Conservation (phyloP, 345 rosid species). For the Pistacia atlantica region DNA sequence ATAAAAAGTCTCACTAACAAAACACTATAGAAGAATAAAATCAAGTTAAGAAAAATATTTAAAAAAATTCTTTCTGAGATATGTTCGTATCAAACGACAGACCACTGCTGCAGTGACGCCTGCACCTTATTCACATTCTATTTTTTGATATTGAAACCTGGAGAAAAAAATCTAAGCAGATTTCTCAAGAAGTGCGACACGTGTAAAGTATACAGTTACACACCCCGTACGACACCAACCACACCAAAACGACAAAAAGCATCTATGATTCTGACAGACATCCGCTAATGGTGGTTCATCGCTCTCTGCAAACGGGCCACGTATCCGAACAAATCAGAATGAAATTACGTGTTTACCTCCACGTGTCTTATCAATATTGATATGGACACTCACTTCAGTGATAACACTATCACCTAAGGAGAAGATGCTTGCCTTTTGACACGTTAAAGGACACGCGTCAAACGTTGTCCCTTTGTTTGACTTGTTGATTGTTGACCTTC, state of each 20-base stretch:
- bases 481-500: neutral
- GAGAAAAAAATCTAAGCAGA: neutral
- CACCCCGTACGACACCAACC: neutral
- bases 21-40: too few species aligned
- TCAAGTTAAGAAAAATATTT: too few species aligned
- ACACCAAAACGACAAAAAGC: slow-evolving; percentile 3
- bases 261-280: neutral
- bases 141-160: neutral
- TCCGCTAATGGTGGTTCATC: neutral
- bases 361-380: neutral
- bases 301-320: neutral
- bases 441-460: slow-evolving; percentile 10
- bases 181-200: neutral
- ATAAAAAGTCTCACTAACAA: too few species aligned
- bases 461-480: neutral
- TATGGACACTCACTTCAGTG: neutral
- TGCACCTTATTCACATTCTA: too few species aligned
- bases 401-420: neutral
- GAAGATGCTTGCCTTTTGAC: neutral
- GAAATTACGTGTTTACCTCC: neutral
- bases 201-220: neutral
- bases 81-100: too few species aligned
- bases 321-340: neutral
- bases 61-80: too few species aligned
- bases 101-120: too few species aligned